Base-by-base conservation (phyloP, 2,329 filamentous ascomycete genomes). In the Colletotrichum zoysiae region DNA sequence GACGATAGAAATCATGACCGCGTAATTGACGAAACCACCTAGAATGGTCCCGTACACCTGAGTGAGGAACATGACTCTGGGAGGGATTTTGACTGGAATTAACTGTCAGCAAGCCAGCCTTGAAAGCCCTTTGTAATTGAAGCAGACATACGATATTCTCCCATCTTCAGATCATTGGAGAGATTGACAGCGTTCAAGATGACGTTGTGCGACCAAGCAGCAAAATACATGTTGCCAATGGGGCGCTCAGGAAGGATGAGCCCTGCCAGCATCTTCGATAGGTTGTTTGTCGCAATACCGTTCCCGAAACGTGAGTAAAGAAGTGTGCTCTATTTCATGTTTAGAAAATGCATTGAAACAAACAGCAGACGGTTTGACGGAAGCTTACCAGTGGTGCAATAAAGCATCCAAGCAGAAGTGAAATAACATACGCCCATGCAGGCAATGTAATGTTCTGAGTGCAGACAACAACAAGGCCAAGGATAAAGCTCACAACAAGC, bases 151-250 rank as follows among this genome's bases (percentile, higher is more conserved):
- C 86, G 83, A 62, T 90, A 90, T 79, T 89, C 86, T 26, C 88
- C 88, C 82, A 89, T 84, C 79, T 90, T 90, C 33, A 90, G 76
- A 73, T 89, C 86, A 58, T 83, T 85, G 48, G 81, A 86, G 8
- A 90, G 79, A 65, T 80, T 85, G 56, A 89, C 84, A 0, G 82
- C 79, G 61, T 87, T 87, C 2, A 67, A 16, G 60, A 90, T 88
- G 60, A 89, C 85, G 48, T 85, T 87, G 78, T 90, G 88, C 1
- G 87, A 89, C 87, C 87, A 89, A 14, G 84, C 84, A 9, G 87
- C 85, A 76, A 89, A 89, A 77, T 88, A 89, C 85, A 89, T 87
- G 77, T 89, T 89, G 2, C 86, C 87, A 5, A 89, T 74, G 0
- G 87, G 87, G 1, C 84, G 83, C 1, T 82, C 84, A 1, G 87